Evolutionary conservation across 306 rosid genomes (phyloP), one percentile per base, ranked within the genome.

Genomic region (Hippophae rhamnoides): DNA sequence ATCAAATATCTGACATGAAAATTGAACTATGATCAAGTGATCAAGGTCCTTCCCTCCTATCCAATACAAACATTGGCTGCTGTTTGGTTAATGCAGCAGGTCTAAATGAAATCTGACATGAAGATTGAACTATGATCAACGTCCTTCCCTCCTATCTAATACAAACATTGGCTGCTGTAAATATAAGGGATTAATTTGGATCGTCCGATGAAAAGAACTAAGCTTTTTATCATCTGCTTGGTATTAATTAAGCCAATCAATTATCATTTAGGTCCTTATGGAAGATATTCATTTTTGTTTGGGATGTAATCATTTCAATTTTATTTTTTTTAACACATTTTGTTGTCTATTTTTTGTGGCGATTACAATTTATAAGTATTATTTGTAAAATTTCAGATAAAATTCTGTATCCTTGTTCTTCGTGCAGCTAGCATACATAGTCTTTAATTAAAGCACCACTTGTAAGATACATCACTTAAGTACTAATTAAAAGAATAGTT

Each of bases 111-210:
- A 84, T 47, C 44, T 18, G 79, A 67, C 56, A 80, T 83, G 93
- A 85, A 88, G 82, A 52, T 81, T 76, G 93, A 89, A 79, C 94
- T 80, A 56, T 86, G 80, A 89, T 76, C 81, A 69, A 57, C 23
- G 31, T 64, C 58, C 67, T 62, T 71, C 79, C 41, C 63, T 67
- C 71, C 71, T 73, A 74, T 69, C 78, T 58, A 75, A 74, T 52
- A 78, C 71, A 48, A 47, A 63, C 47, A 56, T 72, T 71, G 71
- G 77, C 52, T 60, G 42, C 72, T 82, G 88, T 88, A 82, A 55
- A 85, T 82, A 85, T 68, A 70, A 82, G 81, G 64, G 67, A 79
- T 65, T 77, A 78, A 66, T 73, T 62, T 47, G 64, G 74, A 78
- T 62, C 60, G 73, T 79, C 75, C 60, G 58, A 69, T 77, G 65